Percentiles rank a stretch among this genome's conserved stretches.
Evolutionary conservation across 768 basidiomycete genomes (phyloP).

Genomic region (Mrakia blollopis): DNA sequence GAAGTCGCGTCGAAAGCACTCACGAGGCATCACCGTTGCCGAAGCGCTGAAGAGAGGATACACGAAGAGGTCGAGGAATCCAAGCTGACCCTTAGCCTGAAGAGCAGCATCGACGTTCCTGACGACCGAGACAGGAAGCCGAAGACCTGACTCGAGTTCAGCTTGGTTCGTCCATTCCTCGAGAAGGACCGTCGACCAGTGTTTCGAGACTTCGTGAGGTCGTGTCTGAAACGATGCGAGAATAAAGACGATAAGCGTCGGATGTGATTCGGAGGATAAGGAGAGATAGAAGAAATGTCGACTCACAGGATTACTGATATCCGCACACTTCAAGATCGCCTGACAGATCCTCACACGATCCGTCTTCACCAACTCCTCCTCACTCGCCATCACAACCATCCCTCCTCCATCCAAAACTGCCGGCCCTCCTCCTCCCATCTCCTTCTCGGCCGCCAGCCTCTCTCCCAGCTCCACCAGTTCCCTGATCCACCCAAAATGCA

Average conservation of each 20-base stretch:
- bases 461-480: constrained; percentile 52
- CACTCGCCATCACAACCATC: neutral
- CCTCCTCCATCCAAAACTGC: constrained; percentile 9
- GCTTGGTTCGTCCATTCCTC: constrained; percentile 90
- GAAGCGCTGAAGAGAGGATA: constrained; percentile 77
- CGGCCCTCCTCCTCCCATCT: neutral
- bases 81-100: constrained; percentile 79
- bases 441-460: constrained; percentile 45
- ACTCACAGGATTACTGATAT: constrained; percentile 95
- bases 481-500: constrained; percentile 78
- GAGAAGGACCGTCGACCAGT: constrained; percentile 84
- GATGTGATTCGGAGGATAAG: neutral
- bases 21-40: constrained; percentile 68
- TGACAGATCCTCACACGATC: constrained; percentile 74
- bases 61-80: constrained; percentile 76
- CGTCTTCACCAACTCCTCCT: constrained; percentile 33
- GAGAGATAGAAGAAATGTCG: neutral
- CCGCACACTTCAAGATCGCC: constrained; percentile 90
- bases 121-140: constrained; percentile 60
- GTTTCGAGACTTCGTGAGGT: constrained; percentile 78
- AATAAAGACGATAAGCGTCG: too few relatives aligned
- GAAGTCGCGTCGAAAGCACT: constrained; percentile 38
- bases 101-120: constrained; percentile 54
- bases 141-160: constrained; percentile 68
- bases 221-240: constrained; percentile 61